Evolutionary conservation across 2,329 filamentous ascomycete species (phyloP), one percentile per base, ranked within the genome.

Genomic region (Albophoma yamanashiensis): DNA sequence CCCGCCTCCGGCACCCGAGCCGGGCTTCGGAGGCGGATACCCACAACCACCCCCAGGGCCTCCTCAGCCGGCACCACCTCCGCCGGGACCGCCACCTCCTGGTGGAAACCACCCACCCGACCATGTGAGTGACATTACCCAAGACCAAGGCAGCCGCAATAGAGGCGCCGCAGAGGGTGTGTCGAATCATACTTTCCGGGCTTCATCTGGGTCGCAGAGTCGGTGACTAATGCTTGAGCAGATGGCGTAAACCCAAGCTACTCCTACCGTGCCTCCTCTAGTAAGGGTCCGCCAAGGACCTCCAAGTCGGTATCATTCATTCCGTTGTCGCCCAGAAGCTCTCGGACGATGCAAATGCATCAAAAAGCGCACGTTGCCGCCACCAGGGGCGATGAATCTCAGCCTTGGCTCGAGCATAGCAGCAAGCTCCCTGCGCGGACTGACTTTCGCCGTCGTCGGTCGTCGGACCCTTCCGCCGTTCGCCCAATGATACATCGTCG

Each of bases 301-400:
- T 61, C 71, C 27, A 79, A 79, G 62, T 76, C 76, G 0, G 78
- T 82, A 1, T 64, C 70, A 1, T 82, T 81, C 59, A 73, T 76
- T 2, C 79, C 80, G 0, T 66, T 82, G 47, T 82, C 79, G 3
- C 80, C 80, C 0, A 75, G 78, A 58, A 81, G 78, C 20, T 76
- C 76, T 0, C 74, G 69, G 59, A 80, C 78, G 0, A 75, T 81
- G 66, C 69, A 72, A 25, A 68, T 72, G 34, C 79, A 79, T 61
- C 74, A 67, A 45, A 67, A 67, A 40, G 69, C 73, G 15, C 73
- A 76, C 25, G 68, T 66, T 31, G 61, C 67, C n/a, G 65, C 67
- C 4, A 63, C 64, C 27, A 62, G 63, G 20, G 64, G 60, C 50
- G 65, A 66, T 27, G 57, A 20, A 31, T 40, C 45, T 22, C 59